Conservation (phyloP, 202 grass and related monocot genomes). For the Panicum hallii region DNA sequence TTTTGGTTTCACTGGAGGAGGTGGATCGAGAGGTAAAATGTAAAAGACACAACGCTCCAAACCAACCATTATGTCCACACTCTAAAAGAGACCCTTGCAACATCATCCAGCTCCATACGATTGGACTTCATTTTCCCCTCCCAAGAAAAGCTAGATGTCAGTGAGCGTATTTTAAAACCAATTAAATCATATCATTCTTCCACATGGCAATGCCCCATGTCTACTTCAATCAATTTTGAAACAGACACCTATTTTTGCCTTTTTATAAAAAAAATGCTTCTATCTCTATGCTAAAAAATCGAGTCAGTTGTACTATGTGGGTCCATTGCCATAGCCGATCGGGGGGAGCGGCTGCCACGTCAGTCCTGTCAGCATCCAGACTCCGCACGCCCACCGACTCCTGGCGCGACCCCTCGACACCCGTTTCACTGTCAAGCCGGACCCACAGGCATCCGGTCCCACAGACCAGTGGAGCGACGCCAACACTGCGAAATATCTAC, state of each 20-base stretch:
- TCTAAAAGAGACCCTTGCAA: not conserved
- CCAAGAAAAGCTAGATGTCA: not conserved
- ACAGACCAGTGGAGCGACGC: rapidly evolving
- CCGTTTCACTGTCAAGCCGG: rapidly evolving
- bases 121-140: not conserved
- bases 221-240: not conserved
- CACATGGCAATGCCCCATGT: not conserved
- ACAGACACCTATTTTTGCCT: not conserved
- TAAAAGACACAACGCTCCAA: not conserved
- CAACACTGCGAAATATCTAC: not conserved
- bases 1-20: not conserved
- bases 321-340: not conserved
- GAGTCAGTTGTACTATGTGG: not conserved
- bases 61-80: no score
- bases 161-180: no score
- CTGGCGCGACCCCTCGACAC: rapidly evolving
- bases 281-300: not conserved
- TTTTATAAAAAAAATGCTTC: not conserved
- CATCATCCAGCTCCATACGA: not conserved
- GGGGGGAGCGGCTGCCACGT: not conserved
- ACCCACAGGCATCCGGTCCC: rapidly evolving
- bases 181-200: not conserved
- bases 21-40: not conserved
- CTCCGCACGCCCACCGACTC: not conserved
- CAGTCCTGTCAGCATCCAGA: not conserved